Base-by-base conservation (phyloP, 2,329 filamentous ascomycete genomes). In the Dothidotthia symphoricarpi region DNA sequence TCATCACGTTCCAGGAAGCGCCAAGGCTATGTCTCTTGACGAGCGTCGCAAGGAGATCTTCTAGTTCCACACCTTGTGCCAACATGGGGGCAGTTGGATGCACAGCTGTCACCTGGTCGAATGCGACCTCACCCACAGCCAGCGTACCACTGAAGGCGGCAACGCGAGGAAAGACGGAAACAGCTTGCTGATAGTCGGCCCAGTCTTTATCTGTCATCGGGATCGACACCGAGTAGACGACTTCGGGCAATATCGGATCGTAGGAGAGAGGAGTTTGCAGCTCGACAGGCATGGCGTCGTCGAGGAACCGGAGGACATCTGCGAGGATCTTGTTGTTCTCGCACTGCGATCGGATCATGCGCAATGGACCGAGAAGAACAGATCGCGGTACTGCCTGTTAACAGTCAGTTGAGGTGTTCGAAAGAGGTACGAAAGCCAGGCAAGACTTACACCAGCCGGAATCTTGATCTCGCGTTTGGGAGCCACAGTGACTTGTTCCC, bases 121-220 rank as follows among this genome's bases (percentile, higher is more conserved):
- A 48, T 1, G 28, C 17, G 9, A 28, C 16, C 3, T 31, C 26
- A 2, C 45, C 44, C 1, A 17, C 3, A 2, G 35, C 31, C 16
- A 55, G 39, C 28, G 36, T 36, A 16, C 45, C 16, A 9, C 53
- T 32, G 9, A 47, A 27, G n/a, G 37, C 36, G 4, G 28, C 28
- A 2, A 50, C 48, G 7, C 30, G 30, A 2, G 29, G 37, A 27
- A 48, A 53, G 15, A 31, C 14, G 1, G 32, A 19, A 1, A 55
- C 34, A 6, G 44, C 15, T 15, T 42, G 28, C 17, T 45, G 42
- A 35, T 49, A 53, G 16, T 33, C 39, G 1, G 11, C 11, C 40
- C 40, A 52, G 27, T 47, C 14, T 9, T 29, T 15, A n/a, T 50
- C 33, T 4, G 35, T 39, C 43, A 55, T 53, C 4, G 36, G 42